A percentile compares a stretch with the other conserved stretches of the same genome.
These are phyloP conservation scores for Pholiota adiposa DNA, from an alignment of 1,284 basidiomycete genomes.

Conservation along the genomic window DNA sequence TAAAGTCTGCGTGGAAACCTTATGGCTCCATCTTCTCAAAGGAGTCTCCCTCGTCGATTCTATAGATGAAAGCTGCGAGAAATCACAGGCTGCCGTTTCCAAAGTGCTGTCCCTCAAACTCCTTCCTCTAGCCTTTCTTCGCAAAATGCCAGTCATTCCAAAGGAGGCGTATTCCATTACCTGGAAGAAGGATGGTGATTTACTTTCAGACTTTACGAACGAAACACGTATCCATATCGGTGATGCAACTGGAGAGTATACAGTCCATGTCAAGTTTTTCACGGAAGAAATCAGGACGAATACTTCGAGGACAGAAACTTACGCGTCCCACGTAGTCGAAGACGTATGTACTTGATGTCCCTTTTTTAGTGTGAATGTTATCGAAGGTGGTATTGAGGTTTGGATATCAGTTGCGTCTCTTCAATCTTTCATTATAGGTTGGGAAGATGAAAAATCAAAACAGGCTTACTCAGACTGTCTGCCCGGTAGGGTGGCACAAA, in stretches of 20 bases:
- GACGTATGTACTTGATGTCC: background rate
- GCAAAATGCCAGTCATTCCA: conserved; percentile 32
- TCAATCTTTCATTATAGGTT: too few species aligned
- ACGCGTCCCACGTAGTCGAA: conserved; percentile 10
- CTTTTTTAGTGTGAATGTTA: background rate
- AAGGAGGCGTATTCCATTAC: conserved; percentile 58
- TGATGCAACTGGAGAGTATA: conserved; percentile 41
- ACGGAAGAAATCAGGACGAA: conserved; percentile 57
- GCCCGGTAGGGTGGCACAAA: too few species aligned
- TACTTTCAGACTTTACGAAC: conserved; percentile 51
- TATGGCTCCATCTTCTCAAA: conserved; percentile 68
- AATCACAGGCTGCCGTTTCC: conserved; percentile 17
- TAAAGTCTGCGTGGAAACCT: conserved; percentile 72
- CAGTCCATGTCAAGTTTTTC: conserved; percentile 51
- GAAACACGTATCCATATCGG: conserved; percentile 46
- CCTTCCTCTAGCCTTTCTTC: conserved; percentile 64
- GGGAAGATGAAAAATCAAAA: too few species aligned
- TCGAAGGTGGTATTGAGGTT: background rate
- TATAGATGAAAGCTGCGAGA: conserved; percentile 41
- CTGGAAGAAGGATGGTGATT: conserved; percentile 53
- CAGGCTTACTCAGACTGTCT: too few species aligned
- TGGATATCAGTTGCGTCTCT: too few species aligned
- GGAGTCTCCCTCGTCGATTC: conserved; percentile 66
- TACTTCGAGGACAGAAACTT: conserved; percentile 11
- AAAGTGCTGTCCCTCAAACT: conserved; percentile 48